phyloP scores from a whole-genome alignment of 2,329 filamentous ascomycete species.

The Fusarium buxicola region DNA sequence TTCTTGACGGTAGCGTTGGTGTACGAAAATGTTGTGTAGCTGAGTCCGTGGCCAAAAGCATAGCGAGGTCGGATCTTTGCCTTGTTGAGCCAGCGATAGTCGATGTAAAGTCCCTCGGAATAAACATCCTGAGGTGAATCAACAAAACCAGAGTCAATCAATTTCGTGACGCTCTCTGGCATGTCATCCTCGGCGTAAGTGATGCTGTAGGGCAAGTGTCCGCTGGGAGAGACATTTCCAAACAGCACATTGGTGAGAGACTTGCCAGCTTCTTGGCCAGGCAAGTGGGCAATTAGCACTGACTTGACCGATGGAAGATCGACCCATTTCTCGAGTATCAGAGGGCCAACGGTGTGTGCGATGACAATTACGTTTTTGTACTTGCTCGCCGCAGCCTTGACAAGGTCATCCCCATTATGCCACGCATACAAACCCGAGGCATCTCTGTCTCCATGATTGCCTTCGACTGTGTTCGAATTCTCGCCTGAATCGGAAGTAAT shows the following conservation, averaged over 20 bases:
- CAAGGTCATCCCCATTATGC: slow-evolving; percentile 84
- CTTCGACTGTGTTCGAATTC: slow-evolving; percentile 71
- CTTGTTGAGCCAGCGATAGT: slow-evolving; percentile 91
- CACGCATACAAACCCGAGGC: slow-evolving; percentile 69
- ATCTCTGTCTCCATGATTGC: slow-evolving; percentile 80
- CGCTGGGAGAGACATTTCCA: slow-evolving; percentile 78
- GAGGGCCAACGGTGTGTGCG: slow-evolving; percentile 85
- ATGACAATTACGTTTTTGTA: slow-evolving; percentile 77
- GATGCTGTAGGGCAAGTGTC: slow-evolving; percentile 90
- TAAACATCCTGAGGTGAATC: slow-evolving; percentile 87
- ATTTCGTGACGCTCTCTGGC: slow-evolving; percentile 64
- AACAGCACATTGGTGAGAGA: slow-evolving; percentile 84
- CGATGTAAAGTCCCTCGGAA: slow-evolving; percentile 84
- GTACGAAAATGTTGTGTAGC: slow-evolving; percentile 80
- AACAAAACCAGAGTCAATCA: slow-evolving; percentile 59
- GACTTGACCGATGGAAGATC: slow-evolving; percentile 81
- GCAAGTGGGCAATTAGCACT: slow-evolving; percentile 85
- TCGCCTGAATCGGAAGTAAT: slow-evolving; percentile 87
- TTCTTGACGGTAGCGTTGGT: slow-evolving; percentile 60
- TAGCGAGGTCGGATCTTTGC: slow-evolving; percentile 79
- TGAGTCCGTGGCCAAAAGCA: slow-evolving; percentile 88
- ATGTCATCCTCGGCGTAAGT: slow-evolving; percentile 78
- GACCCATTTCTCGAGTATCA: slow-evolving; percentile 84
- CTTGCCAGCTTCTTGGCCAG: slow-evolving; percentile 87
- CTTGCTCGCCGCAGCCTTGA: slow-evolving; percentile 73